Base-by-base conservation (phyloP, 768 basidiomycete genomes). In the Suillus subluteus region DNA sequence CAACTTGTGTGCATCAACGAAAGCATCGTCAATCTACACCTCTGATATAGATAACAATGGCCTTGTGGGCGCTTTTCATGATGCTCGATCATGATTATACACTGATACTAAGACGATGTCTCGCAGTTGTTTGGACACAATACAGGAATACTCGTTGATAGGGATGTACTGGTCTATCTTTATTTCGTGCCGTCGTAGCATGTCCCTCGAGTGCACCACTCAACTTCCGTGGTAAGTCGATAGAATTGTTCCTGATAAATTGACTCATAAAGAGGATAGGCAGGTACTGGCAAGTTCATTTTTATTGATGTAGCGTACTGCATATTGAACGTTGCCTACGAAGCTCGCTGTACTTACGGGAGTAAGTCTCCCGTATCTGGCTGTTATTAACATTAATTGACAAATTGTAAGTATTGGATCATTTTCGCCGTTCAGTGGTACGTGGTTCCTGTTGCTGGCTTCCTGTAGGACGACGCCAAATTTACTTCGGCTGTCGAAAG, bases 361-460 rank as follows among this genome's bases (percentile, higher is more conserved):
- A 6, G 58, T 40, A 15, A 40, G 58, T 40, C 13, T 40, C 38
- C 4, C n/a, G 3, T 23, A 16, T 23, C 15, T 11, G 23, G 15
- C 18, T 56, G 18, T 2, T 21, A 18, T 32, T 54, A 3, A 58
- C 65, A 30, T 62, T 4, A 38, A 32, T 8, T 55, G 18, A 35
- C 26, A 21, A 23, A 52, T 52, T 6, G 11, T n/a, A 58, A 75
- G 73, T 68, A 64, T 40, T 63, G 52, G 7, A 38, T 71, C 55
- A 66, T 67, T 1, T 75, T 75, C 35, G 40, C 67, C 8, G 74
- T 74, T 15, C 70, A 75, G 54, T 44, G 69, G 74, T 74, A 62
- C 16, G 58, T 40, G 37, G 11, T 37, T 58, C 37, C 21, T 16
- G 18, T 55, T 7, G 46, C 6, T 21, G 21, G n/a, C 11, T 41